These are phyloP conservation scores for Nemania abortiva DNA, from an alignment of 2,329 filamentous ascomycete genomes.

Conservation along the genomic window DNA sequence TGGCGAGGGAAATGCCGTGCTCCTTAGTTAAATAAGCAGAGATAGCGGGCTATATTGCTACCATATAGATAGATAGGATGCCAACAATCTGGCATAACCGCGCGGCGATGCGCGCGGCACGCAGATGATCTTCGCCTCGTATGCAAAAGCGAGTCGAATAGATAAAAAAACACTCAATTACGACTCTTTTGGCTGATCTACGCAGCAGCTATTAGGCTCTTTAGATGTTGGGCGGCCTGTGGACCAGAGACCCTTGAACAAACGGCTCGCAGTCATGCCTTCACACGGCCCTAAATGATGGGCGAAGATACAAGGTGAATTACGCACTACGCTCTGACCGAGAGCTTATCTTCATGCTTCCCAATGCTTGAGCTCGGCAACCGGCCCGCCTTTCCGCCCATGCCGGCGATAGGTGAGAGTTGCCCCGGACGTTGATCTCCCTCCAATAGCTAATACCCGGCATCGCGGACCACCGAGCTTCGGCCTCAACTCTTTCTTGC, in stretches of 20 bases:
- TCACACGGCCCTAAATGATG: constrained; percentile 18
- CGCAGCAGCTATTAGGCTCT: constrained; percentile 37
- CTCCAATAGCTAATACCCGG: constrained; percentile 33
- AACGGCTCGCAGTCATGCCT: constrained; percentile 7
- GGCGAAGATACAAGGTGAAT: constrained; percentile 27
- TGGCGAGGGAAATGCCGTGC: constrained; percentile 33
- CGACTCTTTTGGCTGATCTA: constrained; percentile 38
- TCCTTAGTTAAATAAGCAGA: constrained; percentile 23
- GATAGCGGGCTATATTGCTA: constrained; percentile 29
- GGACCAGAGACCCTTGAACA: constrained; percentile 21
- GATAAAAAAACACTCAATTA: constrained; percentile 29
- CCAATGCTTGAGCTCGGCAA: constrained; percentile 22
- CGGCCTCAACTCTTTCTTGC: constrained; percentile 29
- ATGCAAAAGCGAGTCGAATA: constrained; percentile 27
- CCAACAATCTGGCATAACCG: constrained; percentile 33
- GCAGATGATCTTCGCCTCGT: constrained; percentile 38
- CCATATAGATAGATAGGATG: constrained; percentile 18
- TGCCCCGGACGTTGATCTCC: constrained; percentile 28
- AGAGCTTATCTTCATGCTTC: constrained; percentile 30
- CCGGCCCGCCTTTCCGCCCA: constrained; percentile 35
- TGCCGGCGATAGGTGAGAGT: constrained; percentile 23
- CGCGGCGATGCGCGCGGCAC: constrained; percentile 35
- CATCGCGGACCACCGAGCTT: constrained; percentile 39
- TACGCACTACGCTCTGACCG: constrained; percentile 19
- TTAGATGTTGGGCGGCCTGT: constrained; percentile 27